phyloP scores from a whole-genome alignment of 2,329 filamentous ascomycete species.

The Microascus cirrosus region DNA sequence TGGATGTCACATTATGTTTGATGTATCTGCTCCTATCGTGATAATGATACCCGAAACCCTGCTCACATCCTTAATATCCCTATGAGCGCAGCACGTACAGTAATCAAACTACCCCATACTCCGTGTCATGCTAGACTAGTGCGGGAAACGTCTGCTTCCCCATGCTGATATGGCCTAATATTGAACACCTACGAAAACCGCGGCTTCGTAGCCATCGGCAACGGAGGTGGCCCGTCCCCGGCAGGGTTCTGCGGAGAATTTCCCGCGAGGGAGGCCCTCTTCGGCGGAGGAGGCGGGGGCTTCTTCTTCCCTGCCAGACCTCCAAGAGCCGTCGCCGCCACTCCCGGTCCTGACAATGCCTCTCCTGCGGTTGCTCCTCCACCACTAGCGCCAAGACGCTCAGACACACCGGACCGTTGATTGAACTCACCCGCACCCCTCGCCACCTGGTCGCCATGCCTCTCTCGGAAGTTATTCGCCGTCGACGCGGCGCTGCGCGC shows the following conservation, averaged over 20 bases:
- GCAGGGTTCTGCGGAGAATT: conserved; percentile 8
- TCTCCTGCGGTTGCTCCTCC: conserved; percentile 4
- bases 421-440: conserved; percentile 46
- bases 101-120: not conserved
- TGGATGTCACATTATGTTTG: not conserved
- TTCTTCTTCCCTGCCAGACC: conserved; percentile 36
- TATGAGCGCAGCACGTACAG: not conserved
- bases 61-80: not conserved
- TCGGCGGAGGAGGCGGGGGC: conserved; percentile 37
- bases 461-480: conserved; percentile 57
- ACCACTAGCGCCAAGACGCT: conserved; percentile 17
- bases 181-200: conserved; percentile 14
- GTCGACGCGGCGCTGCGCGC: conserved; percentile 46
- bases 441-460: conserved; percentile 57
- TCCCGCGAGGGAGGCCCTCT: conserved; percentile 26
- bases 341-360: not conserved
- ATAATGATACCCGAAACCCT: not conserved
- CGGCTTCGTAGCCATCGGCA: conserved; percentile 40
- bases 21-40: not conserved
- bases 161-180: not conserved
- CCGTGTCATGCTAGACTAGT: not conserved
- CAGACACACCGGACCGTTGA: conserved; percentile 47
- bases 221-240: conserved; percentile 32
- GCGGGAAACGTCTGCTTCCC: not conserved
- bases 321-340: conserved; percentile 7